Evolutionary conservation across 164 flowering plant genomes (phyloP).

Genomic region (Warburgia ugandensis): DNA sequence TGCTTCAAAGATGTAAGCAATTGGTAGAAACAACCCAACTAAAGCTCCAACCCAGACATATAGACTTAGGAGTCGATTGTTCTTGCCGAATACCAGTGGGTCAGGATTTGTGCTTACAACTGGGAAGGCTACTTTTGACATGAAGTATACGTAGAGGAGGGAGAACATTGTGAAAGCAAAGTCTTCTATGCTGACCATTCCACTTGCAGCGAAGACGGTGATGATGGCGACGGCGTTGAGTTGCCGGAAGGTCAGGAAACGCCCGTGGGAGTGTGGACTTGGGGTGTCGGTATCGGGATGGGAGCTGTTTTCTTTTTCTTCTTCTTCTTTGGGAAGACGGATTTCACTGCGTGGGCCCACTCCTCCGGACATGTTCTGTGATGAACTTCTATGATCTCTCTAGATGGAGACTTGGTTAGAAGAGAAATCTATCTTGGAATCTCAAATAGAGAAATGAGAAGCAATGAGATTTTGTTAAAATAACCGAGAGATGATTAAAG

Average conservation of each 20-base stretch:
- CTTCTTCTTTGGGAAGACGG: background rate
- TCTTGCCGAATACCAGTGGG: conserved; percentile 26
- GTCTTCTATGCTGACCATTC: conserved; percentile 34
- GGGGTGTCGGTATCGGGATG: background rate
- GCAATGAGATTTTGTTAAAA: no score
- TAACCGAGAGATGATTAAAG: no score
- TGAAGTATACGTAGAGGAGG: conserved; percentile 21
- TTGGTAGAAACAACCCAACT: conserved; percentile 56
- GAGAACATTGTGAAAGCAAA: conserved; percentile 29
- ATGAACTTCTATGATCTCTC: no score
- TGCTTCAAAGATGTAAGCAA: conserved; percentile 60
- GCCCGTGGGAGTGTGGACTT: background rate
- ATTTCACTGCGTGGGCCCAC: background rate
- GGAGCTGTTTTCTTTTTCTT: background rate
- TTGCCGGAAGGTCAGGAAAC: conserved; percentile 35
- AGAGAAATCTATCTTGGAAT: no score
- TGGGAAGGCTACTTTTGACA: conserved; percentile 26
- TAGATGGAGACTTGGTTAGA: no score
- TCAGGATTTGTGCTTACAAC: conserved; percentile 6
- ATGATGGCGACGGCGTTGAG: conserved; percentile 25
- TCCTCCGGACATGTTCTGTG: conserved; percentile 6
- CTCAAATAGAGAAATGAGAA: no score
- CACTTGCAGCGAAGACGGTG: conserved; percentile 30
- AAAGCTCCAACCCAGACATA: conserved; percentile 41
- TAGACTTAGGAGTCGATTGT: conserved; percentile 22